Base-by-base conservation (phyloP, 495 filamentous ascomycete genomes). In the Cladorrhinum samala region DNA sequence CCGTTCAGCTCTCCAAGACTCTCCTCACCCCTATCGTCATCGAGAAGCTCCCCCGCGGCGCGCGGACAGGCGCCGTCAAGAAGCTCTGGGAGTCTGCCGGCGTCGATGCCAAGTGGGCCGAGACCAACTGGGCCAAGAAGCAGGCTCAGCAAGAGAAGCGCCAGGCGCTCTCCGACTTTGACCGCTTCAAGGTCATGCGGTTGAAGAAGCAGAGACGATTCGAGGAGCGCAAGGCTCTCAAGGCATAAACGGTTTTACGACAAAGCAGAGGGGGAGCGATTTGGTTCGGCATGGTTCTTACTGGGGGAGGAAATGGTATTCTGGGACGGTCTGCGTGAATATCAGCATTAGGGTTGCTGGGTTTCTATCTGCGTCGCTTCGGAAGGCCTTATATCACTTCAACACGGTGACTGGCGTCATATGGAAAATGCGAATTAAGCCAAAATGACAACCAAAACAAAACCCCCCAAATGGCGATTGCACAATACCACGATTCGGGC, bases 101-200 rank as follows among this genome's bases (percentile, higher is more conserved):
- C 67, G 87, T 99, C 62, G 92, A 96, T 66, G 72, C 77, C 71
- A 91, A 94, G 79, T 99, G 89, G 89, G 80, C 82, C 63, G 82
- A 87, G 75, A 88, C 80, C 77, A 77, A 79, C 70, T 94, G 85
- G 83, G 90, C 92, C 60, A 90, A 97, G 89, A 88, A 85, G 79
- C 82, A 86, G 68, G 81, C 82, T 59, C 80, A 84, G 73, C 78
- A 78, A 62, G 82, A 89, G 78, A 89, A 89, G 80, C 85, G 94
- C 78, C 85, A 83, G 75, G 83, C 84, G 63, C 80, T 99, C 57
- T 92, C 82, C 77, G 94, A 99, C 80, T 97, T 99, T 71, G 94
- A 99, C 82, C 85, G 93, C 68, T 99, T 97, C 88, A 96, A 97
- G 85, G 91, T 97, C 61, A 80, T 97, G 82, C 81, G 89, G 71